Evolutionary conservation across 768 basidiomycete genomes (phyloP), one percentile per base, ranked within the genome.

Genomic region (Punctularia strigosozonata): DNA sequence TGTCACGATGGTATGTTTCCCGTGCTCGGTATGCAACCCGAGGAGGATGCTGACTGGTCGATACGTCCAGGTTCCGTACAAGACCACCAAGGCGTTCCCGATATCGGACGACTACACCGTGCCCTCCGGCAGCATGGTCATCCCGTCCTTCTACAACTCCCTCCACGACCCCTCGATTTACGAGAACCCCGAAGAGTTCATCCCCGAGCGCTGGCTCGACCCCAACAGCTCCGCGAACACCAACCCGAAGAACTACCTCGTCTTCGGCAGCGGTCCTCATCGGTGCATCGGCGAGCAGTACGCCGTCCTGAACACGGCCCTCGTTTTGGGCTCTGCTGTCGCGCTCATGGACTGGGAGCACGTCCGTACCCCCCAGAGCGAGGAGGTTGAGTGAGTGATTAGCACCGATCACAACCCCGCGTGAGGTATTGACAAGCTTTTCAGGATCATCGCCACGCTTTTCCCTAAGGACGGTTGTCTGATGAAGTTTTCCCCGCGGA

Each of bases 381-480:
- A 86, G 15, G 69, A 87, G 61, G 77, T 94, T 49, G 75, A 86
- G 82, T 88, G 54, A 52, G 86, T 78, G 15, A 21, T 33, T n/a
- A n/a, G n/a, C n/a, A n/a, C 1, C 26, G 15, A 28, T 28, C 26
- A 28, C 26, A 28, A 8, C 10, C 15, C 15, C 10, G 26, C 8
- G 15, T 28, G 26, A 8, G 8, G 26, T 8, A 28, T 28, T 15
- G 26, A 28, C 15, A 8, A 8, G 15, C 26, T 28, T 28, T 46
- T 21, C 46, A 88, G 85, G 36, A 88, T 97, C 46, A 89, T 97
- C 48, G 87, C 92, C n/a, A 95, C 90, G 17, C 61, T 98, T 31
- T 99, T 99, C 76, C 95, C 95, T 8, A 80, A 86, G 58, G 92
- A 97, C 52, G 88, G 87, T 31, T 88, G 89, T 50, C 60, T 73